Evolutionary conservation across 805 yeast species (phyloP), one percentile per base, ranked within the genome.

Genomic region (Ogataea saltuana): DNA sequence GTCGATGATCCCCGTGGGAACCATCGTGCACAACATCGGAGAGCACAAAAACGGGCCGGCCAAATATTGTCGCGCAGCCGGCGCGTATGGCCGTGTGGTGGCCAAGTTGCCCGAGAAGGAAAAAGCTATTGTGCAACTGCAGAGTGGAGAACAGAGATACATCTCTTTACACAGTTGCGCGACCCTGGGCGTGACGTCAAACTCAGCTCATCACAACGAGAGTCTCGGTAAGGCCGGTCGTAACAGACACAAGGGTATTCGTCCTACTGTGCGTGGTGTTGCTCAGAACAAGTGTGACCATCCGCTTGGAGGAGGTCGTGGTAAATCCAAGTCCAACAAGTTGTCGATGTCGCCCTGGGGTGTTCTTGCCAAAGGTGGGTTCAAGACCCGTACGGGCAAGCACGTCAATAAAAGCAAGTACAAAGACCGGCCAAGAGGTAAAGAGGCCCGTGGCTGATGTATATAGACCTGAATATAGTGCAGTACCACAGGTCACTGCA

Each of bases 221-320:
- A 78, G 86, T 46, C 78, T 88, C 70, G 99, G 99, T 75, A 93
- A 93, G 67, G 99, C 99, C 18, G 99, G 99, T 59, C 81, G 97
- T 68, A 75, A 84, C 41, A 83, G 99, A 65, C 84, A 89, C 75
- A 72, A 85, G 62, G 99, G 98, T 51, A 83, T 85, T 59, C 82
- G 98, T 68, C 99, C 99, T 27, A 80, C 83, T 39, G 97, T 90
- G 29, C 85, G 99, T 74, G 99, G 99, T 78, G 87, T 88, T 56
- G 98, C 99, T 38, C 88, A 88, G 96, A 93, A 93, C 70, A 93
- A 93, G 51, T 80, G 83, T 63, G 97, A 93, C 68, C 99, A 93
- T 73, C 99, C 99, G 53, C 90, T 88, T 61, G 99, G 99, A 75
- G 99, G 99, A 83, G 99, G 99, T 71, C 83, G 99, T 77, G 99